Conservation (phyloP, 2,329 filamentous ascomycete genomes). For the Neoarthrinium moseri region DNA sequence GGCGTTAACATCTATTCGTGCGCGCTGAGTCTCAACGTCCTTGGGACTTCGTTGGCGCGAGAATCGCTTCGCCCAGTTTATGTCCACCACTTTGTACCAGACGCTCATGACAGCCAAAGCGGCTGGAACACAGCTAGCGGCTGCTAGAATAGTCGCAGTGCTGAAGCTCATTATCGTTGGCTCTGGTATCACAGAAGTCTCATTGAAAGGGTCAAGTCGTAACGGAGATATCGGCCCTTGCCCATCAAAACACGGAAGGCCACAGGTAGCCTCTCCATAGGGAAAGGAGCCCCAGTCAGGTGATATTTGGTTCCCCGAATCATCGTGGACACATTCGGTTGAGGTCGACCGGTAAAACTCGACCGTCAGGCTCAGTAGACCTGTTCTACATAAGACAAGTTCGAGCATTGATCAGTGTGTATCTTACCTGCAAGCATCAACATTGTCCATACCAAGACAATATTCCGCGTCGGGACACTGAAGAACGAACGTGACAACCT, state of each 20-base stretch:
- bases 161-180: no score
- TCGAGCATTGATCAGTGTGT: neutral
- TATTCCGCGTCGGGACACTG: constrained; percentile 59
- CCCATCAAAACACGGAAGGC: constrained; percentile 42
- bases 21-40: no score
- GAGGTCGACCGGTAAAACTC: constrained; percentile 60
- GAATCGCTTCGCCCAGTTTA: no score
- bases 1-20: no score
- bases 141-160: no score
- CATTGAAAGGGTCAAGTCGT: constrained; percentile 47
- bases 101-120: no score
- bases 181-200: constrained; percentile 62
- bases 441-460: constrained; percentile 65
- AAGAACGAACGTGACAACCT: constrained; percentile 64
- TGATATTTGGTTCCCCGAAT: constrained; percentile 25
- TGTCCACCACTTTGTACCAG: no score
- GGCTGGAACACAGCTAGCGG: no score
- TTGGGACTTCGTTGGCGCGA: no score
- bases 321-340: constrained; percentile 38
- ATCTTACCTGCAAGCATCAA: constrained; percentile 56
- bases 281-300: constrained; percentile 31
- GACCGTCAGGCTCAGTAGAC: constrained; percentile 59
- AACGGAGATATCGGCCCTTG: constrained; percentile 24
- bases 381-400: neutral
- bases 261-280: constrained; percentile 42